A percentile compares a stretch with the other conserved stretches of the same genome.
Evolutionary conservation across 441 rosid genomes (phyloP).

Genomic region (Euphorbia schlechtendalii): DNA sequence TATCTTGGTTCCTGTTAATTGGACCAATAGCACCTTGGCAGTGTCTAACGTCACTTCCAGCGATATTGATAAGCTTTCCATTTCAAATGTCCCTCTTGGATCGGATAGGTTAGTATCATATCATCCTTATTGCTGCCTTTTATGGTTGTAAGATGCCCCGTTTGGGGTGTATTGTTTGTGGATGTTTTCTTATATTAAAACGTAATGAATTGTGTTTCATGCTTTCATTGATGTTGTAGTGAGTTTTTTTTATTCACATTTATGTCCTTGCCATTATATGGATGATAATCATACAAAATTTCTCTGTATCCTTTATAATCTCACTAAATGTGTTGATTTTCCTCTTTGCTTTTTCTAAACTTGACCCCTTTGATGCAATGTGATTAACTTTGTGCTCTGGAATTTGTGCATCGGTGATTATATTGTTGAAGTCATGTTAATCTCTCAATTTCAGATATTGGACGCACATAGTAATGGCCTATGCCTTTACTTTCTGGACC

Average conservation of each 20-base stretch:
- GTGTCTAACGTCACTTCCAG: slow-evolving; percentile 56
- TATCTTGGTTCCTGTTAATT: slow-evolving; percentile 74
- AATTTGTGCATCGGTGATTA: not conserved
- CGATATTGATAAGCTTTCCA: slow-evolving; percentile 80
- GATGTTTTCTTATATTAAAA: not conserved
- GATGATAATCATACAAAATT: not conserved
- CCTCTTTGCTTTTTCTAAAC: not conserved
- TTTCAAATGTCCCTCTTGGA: slow-evolving; percentile 59
- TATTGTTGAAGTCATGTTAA: not conserved
- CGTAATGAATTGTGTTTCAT: not conserved
- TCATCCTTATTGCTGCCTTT: not conserved
- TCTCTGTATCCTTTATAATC: not conserved
- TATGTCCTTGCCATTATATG: not conserved
- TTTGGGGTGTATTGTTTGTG: not conserved
- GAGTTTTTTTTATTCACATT: not conserved
- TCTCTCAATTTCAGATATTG: slow-evolving; percentile 20
- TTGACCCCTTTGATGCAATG: not conserved
- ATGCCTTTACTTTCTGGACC: slow-evolving; percentile 90
- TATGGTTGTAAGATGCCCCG: not conserved
- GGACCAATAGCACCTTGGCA: slow-evolving; percentile 42
- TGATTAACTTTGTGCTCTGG: not conserved
- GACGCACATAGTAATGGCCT: slow-evolving; percentile 78
- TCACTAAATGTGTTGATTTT: no score
- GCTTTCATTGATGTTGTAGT: not conserved
- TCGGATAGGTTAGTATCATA: slow-evolving; percentile 49